phyloP scores from a whole-genome alignment of 257 asterid species.

The Penstemon barbatus region DNA sequence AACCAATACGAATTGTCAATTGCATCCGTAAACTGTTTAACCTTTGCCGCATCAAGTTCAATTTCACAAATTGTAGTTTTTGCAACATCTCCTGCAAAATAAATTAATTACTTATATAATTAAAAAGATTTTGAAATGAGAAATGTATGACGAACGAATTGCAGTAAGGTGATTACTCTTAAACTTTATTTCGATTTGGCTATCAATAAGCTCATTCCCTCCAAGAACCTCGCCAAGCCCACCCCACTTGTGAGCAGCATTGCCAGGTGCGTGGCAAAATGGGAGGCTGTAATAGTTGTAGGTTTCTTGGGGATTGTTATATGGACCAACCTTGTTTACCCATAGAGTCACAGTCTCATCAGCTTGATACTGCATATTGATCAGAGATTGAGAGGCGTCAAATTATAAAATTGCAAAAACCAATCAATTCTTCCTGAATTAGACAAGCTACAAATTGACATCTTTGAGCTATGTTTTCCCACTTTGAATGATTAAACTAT shows the following conservation, averaged over 20 bases:
- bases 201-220: slow-evolving; percentile 96
- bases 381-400: slow-evolving; percentile 32
- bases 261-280: slow-evolving; percentile 75
- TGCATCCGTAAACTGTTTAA: slow-evolving; percentile 64
- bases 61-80: slow-evolving; percentile 54
- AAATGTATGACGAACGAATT: neutral
- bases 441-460: slow-evolving; percentile 6
- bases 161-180: slow-evolving; percentile 50
- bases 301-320: slow-evolving; percentile 95
- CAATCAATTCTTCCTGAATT: slow-evolving; percentile 13
- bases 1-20: slow-evolving; percentile 71
- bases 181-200: slow-evolving; percentile 77
- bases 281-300: slow-evolving; percentile 95
- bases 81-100: slow-evolving; percentile 60
- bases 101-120: neutral
- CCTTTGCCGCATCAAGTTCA: slow-evolving; percentile 60
- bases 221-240: slow-evolving; percentile 99
- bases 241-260: slow-evolving; percentile 90
- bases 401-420: neutral
- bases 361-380: slow-evolving; percentile 64
- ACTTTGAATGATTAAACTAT: neutral
- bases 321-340: slow-evolving; percentile 99
- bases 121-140: neutral
- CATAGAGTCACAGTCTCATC: slow-evolving; percentile 77
- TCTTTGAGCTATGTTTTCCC: neutral